A percentile compares a stretch with the other conserved stretches of the same genome.
phyloP scores from a whole-genome alignment of 345 rosid species.

The Lepidium didymum region DNA sequence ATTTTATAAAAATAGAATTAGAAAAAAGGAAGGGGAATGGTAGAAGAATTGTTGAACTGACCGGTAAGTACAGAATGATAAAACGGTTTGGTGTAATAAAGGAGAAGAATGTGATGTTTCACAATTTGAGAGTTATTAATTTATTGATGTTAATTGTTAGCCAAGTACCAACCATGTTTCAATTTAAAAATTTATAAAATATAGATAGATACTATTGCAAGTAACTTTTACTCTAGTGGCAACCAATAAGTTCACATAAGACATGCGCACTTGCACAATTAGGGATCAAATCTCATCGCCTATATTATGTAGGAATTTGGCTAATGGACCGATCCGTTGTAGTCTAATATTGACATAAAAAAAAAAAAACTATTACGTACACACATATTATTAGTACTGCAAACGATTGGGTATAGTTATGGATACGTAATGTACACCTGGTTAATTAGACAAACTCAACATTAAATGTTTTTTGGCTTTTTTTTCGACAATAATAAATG shows the following conservation, averaged over 20 bases:
- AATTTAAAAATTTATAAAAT: neutral
- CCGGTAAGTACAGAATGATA: constrained; percentile 26
- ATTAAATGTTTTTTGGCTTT: constrained; percentile 11
- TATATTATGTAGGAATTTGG: no score
- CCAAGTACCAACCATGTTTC: constrained; percentile 7
- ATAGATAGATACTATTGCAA: neutral
- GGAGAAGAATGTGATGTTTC: constrained; percentile 20
- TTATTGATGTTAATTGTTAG: constrained; percentile 13
- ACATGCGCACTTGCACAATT: no score
- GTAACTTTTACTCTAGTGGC: no score
- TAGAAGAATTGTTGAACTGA: constrained; percentile 18
- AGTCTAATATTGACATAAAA: no score
- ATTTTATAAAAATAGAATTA: neutral
- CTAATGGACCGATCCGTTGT: no score
- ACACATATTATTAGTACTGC: neutral
- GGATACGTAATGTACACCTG: neutral
- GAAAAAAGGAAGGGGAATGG: neutral
- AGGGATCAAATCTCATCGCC: no score
- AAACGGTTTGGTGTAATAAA: constrained; percentile 21
- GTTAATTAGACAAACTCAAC: neutral
- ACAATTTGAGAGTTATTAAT: neutral
- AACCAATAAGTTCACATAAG: no score
- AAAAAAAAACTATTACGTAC: no score
- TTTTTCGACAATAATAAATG: neutral
- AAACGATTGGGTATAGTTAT: neutral